Evolutionary conservation across 2,329 filamentous ascomycete genomes (phyloP).

Genomic region (Neoscytalidium dimidiatum): DNA sequence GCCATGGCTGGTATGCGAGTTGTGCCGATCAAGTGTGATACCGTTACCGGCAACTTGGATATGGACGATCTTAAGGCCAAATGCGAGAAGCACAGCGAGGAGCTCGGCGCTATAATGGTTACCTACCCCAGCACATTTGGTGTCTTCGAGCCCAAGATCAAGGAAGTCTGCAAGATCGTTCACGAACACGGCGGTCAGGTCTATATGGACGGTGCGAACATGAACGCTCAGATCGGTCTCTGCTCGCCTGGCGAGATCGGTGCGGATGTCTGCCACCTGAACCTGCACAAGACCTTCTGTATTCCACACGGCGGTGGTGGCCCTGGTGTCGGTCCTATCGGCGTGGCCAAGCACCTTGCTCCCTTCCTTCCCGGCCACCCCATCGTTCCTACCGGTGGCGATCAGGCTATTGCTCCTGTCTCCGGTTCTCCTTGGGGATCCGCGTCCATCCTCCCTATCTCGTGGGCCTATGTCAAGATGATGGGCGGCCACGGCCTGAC

Average conservation of each 20-base stretch:
- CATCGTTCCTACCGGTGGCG: constrained; percentile 57
- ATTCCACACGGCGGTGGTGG: constrained; percentile 95
- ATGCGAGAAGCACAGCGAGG: constrained; percentile 81
- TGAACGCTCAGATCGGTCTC: constrained; percentile 96
- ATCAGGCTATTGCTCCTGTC: constrained; percentile 67
- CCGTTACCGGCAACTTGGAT: constrained; percentile 84
- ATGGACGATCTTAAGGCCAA: constrained; percentile 82
- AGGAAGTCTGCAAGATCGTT: constrained; percentile 80
- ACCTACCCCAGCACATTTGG: constrained; percentile 96
- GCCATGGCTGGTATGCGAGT: constrained; percentile 96
- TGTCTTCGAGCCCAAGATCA: constrained; percentile 89
- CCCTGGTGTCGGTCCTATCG: constrained; percentile 90
- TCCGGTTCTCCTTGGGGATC: constrained; percentile 84
- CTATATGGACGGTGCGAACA: constrained; percentile 98
- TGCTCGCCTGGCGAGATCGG: constrained; percentile 95
- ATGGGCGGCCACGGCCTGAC: constrained; percentile 84
- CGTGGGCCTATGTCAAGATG: constrained; percentile 92
- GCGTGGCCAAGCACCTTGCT: constrained; percentile 79
- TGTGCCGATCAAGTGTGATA: constrained; percentile 87
- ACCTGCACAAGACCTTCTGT: constrained; percentile 98
- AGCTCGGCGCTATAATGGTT: constrained; percentile 92
- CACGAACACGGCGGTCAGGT: constrained; percentile 89
- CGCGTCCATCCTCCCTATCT: constrained; percentile 90
- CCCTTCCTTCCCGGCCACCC: constrained; percentile 76
- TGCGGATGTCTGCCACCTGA: constrained; percentile 94